Evolutionary conservation across 331 rosid genomes (phyloP), one percentile per base, ranked within the genome.

Genomic region (Spiraea crenata): DNA sequence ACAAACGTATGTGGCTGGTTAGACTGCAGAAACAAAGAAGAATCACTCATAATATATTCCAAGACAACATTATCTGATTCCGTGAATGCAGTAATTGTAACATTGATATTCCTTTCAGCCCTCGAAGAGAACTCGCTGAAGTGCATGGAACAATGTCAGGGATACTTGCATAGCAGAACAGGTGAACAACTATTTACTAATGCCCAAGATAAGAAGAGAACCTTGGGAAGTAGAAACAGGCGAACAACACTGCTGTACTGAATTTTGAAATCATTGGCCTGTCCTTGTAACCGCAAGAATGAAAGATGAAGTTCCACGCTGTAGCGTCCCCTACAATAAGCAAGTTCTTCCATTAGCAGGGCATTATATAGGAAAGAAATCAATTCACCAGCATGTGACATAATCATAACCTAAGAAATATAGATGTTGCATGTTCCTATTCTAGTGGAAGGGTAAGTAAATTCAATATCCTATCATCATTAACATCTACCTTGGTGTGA

Each of bases 231-330:
- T 66, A 91, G 84, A 84, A 95, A 95, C 47, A 95, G 77, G 63
- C 98, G 96, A 83, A 95, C 93, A 65, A 95, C 93, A 25, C 99
- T 95, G 84, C 98, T 95, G 76, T 89, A 91, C 86, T 95, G 98
- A 76, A 95, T 95, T 85, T 95, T 95, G 82, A 95, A 95, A 78
- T 95, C 98, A 64, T 95, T 95, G 73, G 99, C 99, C 77, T 91
- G 97, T 62, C 99, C 99, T 74, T 95, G 99, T 47, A 95, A 91
- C 70, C 96, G 83, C 76, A 95, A 77, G 82, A 95, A 95, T 66
- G 98, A 95, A 75, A 95, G 79, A 77, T 95, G 99, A 73, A 95
- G 86, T 82, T 95, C 99, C 77, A 95, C 99, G 77, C 83, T 95
- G 83, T 95, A 95, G 52, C 99, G 92, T 44, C 98, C 99, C 86